Conservation (phyloP, 208 protist species). For the Herpetomonas muscarum region DNA sequence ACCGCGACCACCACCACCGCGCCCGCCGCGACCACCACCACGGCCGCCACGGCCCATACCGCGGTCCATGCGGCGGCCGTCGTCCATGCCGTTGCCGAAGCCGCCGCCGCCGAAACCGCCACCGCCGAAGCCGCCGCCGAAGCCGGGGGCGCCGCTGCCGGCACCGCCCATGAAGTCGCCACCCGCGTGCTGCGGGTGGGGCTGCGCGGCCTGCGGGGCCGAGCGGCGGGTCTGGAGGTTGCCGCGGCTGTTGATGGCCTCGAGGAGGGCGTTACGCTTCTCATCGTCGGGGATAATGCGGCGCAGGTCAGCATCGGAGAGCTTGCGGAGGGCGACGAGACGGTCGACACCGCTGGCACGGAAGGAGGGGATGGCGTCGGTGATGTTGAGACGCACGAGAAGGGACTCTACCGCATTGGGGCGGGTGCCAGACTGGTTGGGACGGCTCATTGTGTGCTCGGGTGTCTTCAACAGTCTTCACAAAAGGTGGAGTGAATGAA, state of each 20-base stretch:
- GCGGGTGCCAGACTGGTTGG: background rate
- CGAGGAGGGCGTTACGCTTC: constrained; percentile 54
- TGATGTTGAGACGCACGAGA: constrained; percentile 69
- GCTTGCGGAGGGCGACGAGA: constrained; percentile 65
- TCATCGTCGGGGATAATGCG: constrained; percentile 68
- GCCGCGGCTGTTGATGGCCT: constrained; percentile 74
- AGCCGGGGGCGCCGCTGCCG: constrained; percentile 29
- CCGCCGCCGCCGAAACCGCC: constrained; percentile 3
- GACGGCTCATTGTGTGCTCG: background rate
- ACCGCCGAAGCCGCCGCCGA: constrained; percentile 14
- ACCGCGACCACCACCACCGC: constrained; percentile 24
- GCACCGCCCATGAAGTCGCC: constrained; percentile 17
- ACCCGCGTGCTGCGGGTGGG: constrained; percentile 35
- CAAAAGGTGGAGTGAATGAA: too few species aligned
- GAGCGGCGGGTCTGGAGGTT: constrained; percentile 40
- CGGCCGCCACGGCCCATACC: constrained; percentile 26
- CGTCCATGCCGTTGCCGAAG: constrained; percentile 1
- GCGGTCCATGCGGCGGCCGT: constrained; percentile 23
- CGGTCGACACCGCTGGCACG: constrained; percentile 66
- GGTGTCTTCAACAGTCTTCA: too few species aligned
- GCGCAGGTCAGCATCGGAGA: constrained; percentile 62
- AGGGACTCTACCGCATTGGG: constrained; percentile 69
- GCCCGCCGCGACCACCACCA: constrained; percentile 28
- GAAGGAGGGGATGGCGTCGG: constrained; percentile 67
- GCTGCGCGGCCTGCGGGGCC: constrained; percentile 17